Base-by-base conservation (phyloP, 176 grass and related monocot genomes). In the Oropetium thomaeum region DNA sequence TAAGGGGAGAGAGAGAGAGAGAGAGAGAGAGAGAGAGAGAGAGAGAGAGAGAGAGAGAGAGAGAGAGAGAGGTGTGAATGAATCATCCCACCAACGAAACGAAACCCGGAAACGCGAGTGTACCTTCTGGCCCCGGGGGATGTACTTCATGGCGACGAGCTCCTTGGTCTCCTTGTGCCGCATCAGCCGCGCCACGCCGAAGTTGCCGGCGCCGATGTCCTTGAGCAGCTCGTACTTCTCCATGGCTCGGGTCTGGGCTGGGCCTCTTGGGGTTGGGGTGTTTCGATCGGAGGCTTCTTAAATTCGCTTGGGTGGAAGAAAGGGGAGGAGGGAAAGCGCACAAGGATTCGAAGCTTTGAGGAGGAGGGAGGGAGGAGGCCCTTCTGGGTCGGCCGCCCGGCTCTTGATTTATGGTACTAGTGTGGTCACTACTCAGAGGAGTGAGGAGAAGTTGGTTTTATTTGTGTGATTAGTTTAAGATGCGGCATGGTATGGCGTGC, bases 211-310 rank as follows among this genome's bases (percentile, higher is more conserved):
- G 39, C 93, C 93, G 81, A 97, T 97, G 45, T 97, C 93, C 87
- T 89, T 97, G 87, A 97, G 66, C 37, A 97, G 89, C 87, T 97
- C 93, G 87, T 97, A 97, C 89, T 85, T 95, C 88, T 95, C 92
- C 92, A 95, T 95, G 82, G 57, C 26, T 23, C 60, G 68, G 52
- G 13, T n/a, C 22, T 19, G 65, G 29, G n/a, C 9, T 27, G 66
- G 71, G 85, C 41, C 40, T 27, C 28, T 47, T 4, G n/a, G n/a
- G n/a, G n/a, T 60, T n/a, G 3, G 62, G 60, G 2, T n/a, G 77
- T 10, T 68, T 69, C 25, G 41, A 62, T 69, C 25, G 41, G 60
- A 80, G 55, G 14, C 29, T 74, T 65, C 58, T 69, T 58, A n/a
- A n/a, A n/a, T n/a, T n/a, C 48, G 40, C 11, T 37, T 70, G 17